phyloP scores from a whole-genome alignment of 345 rosid genomes.

The Viola odorata region DNA sequence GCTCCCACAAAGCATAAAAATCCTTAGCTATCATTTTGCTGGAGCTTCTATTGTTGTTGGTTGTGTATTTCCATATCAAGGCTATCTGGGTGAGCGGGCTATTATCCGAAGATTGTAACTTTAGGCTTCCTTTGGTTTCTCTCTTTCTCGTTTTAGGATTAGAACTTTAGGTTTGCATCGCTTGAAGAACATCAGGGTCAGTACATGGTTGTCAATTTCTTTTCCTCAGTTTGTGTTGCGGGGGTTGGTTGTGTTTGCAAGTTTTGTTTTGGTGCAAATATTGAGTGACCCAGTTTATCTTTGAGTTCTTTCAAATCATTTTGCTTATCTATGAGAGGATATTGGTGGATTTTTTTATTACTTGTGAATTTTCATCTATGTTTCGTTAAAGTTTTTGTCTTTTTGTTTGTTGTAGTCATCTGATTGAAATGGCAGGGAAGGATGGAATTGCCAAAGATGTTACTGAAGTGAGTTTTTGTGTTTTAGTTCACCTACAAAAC shows the following conservation, averaged over 20 bases:
- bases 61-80: too few species aligned
- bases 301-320: neutral
- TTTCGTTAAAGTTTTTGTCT: neutral
- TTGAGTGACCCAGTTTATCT: neutral
- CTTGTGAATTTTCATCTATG: neutral
- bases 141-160: neutral
- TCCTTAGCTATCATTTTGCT: too few species aligned
- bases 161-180: neutral
- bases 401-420: neutral
- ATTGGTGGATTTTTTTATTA: conserved; percentile 1
- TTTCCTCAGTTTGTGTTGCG: neutral
- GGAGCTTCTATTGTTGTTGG: too few species aligned
- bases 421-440: conserved; percentile 21
- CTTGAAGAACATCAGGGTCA: neutral
- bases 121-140: neutral
- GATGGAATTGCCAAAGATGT: conserved; percentile 51
- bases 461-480: conserved; percentile 39
- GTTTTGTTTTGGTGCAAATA: neutral
- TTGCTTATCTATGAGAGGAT: neutral
- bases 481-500: neutral
- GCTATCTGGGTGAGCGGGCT: neutral
- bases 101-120: neutral
- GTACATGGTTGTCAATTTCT: neutral
- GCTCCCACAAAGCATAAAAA: too few species aligned
- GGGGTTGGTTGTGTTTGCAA: neutral